Base-by-base conservation (phyloP, 1,139 yeast genomes). In the Yamadazyma oceani region DNA sequence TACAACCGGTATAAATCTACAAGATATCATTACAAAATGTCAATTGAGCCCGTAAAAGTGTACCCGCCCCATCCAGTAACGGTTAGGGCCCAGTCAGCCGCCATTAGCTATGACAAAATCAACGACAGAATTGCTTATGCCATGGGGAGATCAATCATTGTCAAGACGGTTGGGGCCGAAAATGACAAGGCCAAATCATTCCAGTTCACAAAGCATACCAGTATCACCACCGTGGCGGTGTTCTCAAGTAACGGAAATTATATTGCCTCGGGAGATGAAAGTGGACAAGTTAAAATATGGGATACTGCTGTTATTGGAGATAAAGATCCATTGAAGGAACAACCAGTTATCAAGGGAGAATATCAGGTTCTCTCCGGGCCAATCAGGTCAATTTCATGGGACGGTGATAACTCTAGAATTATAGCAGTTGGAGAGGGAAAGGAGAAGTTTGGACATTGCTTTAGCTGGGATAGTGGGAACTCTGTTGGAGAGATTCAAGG, bases 381-480 rank as follows among this genome's bases (percentile, higher is more conserved):
- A 11, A 81, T 94, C 53, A 83, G 78, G 48, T 88, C 88, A 44
- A 69, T 92, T 45, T 82, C 90, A 1, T 94, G 97, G 98, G 98
- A 94, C 58, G 84, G 85, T 15, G 98, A 94, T 53, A 80, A 82
- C 35, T 69, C 82, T 41, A 74, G 98, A 47, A 66, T 94, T 39
- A 86, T 94, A 56, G 96, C 96, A 1, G 97, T 90, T 9, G 99
- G 99, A 37, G 85, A 86, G 51, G 97, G 98, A 34, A 84, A 85
- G 53, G 97, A 90, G 53, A 76, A 85, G 47, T 89, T 80, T 55
- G 98, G 97, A 3, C 96, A 86, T 51, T 90, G 95, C 45, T 88
- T 92, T 55, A 80, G 96, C 5, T 85, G 86, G 76, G 99, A 92
- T 57, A 76, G 95, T 1, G 98, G 98, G 40, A 92, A 92, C 61